Evolutionary conservation across 2,329 filamentous ascomycete species (phyloP), one percentile per base, ranked within the genome.

Genomic region (Juglanconis oblonga): DNA sequence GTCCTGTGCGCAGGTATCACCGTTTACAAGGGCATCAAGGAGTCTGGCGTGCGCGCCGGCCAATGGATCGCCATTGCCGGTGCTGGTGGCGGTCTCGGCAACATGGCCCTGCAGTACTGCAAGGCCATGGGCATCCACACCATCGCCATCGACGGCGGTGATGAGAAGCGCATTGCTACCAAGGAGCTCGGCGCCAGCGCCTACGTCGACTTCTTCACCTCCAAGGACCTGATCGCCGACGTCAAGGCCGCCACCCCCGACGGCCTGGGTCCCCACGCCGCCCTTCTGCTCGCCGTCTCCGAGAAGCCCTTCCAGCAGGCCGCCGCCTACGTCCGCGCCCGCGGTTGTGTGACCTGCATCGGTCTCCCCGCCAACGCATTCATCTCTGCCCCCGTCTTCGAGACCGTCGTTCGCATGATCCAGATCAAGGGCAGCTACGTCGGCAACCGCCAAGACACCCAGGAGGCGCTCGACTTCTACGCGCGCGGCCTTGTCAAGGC

Each of bases 261-360:
- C 68, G 91, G 91, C 24, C 83, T 91, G 14, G 94, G 94, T 55
- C 92, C 93, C 5, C 90, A 96, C 69, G 93, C 92, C 44, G 92
- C 94, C 63, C 81, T 97, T 66, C 82, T 97, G 49, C 86, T 97
- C 62, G 93, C 94, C 63, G 92, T 91, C 55, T 85, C 81, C 68
- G 93, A 97, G 83, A 91, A 89, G 81, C 94, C 94, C 57, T 97
- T 97, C 87, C 92, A 97, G 79, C 93, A 97, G 79, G 94, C 94
- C 47, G 87, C 91, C 52, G 87, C 85, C 76, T 97, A 97, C 76
- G 88, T 97, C 64, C 90, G 94, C 62, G 84, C 91, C 58, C 86
- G 87, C 62, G 94, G 94, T 62, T 84, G 86, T 44, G 90, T 97
- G 70, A 85, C 97, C 64, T 94, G 91, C 77, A 95, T 98, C 70